phyloP scores from a whole-genome alignment of 2,329 filamentous ascomycete species.

The Alternaria panax region DNA sequence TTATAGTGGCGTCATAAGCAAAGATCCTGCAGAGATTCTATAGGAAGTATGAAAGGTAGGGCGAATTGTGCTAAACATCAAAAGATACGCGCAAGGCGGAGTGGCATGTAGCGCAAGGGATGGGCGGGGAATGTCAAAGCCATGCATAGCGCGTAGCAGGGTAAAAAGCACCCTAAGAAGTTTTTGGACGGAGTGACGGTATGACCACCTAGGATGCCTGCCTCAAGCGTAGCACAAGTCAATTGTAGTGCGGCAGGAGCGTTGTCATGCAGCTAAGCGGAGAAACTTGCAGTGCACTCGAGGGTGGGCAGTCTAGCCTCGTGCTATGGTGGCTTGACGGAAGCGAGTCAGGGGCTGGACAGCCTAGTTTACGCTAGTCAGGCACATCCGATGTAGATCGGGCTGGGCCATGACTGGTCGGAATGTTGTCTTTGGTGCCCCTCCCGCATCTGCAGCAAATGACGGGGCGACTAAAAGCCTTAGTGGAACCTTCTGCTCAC shows the following conservation, averaged over 20 bases:
- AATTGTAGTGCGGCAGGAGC: constrained; percentile 26
- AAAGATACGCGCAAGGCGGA: constrained; percentile 7
- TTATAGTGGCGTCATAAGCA: constrained; percentile 21
- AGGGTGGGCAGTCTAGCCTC: constrained; percentile 25
- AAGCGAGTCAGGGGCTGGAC: constrained; percentile 19
- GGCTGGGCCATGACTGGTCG: constrained; percentile 27
- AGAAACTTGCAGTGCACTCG: constrained; percentile 17
- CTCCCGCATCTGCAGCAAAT: constrained; percentile 28
- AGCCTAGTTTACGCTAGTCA: constrained; percentile 39
- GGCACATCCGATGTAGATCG: constrained; percentile 30
- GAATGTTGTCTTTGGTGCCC: constrained; percentile 19
- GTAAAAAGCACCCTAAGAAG: constrained; percentile 4
- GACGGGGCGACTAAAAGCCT: constrained; percentile 19
- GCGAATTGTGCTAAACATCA: constrained; percentile 8
- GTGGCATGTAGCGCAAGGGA: not conserved
- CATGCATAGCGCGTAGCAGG: not conserved
- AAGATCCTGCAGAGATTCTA: constrained; percentile 6
- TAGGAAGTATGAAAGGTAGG: constrained; percentile 5
- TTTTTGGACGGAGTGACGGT: constrained; percentile 27
- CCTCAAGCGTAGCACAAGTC: constrained; percentile 26
- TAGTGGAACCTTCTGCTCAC: constrained; percentile 6
- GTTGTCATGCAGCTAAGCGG: constrained; percentile 33
- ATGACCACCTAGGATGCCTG: constrained; percentile 21
- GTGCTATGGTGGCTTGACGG: constrained; percentile 26
- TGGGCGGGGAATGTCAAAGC: constrained; percentile 14